Evolutionary conservation across 495 filamentous ascomycete genomes (phyloP).

Genomic region (Cercophora samala): DNA sequence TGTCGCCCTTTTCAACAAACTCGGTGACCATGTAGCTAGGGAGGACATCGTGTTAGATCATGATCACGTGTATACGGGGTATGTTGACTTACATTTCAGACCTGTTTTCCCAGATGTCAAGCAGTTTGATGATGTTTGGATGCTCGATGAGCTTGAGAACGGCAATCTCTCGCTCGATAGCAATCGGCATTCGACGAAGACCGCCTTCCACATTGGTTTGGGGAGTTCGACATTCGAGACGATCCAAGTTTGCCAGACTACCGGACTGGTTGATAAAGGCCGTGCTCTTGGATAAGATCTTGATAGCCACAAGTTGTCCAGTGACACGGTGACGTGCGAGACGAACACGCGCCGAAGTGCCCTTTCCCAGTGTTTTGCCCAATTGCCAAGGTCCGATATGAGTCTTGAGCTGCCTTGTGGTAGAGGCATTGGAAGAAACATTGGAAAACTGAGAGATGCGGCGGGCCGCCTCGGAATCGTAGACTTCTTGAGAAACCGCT

Average conservation of each 20-base stretch:
- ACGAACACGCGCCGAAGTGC: slow-evolving; percentile 79
- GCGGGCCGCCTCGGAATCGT: slow-evolving; percentile 47
- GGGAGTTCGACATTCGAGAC: slow-evolving; percentile 41
- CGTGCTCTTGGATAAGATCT: slow-evolving; percentile 81
- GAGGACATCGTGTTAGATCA: slow-evolving; percentile 24
- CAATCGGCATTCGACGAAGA: slow-evolving; percentile 70
- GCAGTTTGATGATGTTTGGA: slow-evolving; percentile 83
- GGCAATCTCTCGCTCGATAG: slow-evolving; percentile 86
- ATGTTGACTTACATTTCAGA: slow-evolving; percentile 72
- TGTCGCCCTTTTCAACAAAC: slow-evolving; percentile 84
- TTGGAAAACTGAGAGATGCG: slow-evolving; percentile 72
- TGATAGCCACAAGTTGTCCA: slow-evolving; percentile 78
- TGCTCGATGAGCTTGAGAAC: slow-evolving; percentile 96
- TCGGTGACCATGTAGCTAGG: slow-evolving; percentile 93
- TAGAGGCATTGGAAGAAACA: slow-evolving; percentile 54
- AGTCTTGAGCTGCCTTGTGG: slow-evolving; percentile 59
- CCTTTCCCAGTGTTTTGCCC: slow-evolving; percentile 79
- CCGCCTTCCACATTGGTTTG: slow-evolving; percentile 45
- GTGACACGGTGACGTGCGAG: slow-evolving; percentile 72
- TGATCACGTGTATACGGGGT: neutral
- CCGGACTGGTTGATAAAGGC: slow-evolving; percentile 68
- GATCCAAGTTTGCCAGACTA: slow-evolving; percentile 71
- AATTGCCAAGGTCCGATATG: slow-evolving; percentile 87
- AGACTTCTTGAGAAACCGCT: slow-evolving; percentile 42
- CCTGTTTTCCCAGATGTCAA: slow-evolving; percentile 95